A percentile compares a stretch with the other conserved stretches of the same genome.
Conservation (phyloP, 305 asterid species). For the Coffea humblotiana region DNA sequence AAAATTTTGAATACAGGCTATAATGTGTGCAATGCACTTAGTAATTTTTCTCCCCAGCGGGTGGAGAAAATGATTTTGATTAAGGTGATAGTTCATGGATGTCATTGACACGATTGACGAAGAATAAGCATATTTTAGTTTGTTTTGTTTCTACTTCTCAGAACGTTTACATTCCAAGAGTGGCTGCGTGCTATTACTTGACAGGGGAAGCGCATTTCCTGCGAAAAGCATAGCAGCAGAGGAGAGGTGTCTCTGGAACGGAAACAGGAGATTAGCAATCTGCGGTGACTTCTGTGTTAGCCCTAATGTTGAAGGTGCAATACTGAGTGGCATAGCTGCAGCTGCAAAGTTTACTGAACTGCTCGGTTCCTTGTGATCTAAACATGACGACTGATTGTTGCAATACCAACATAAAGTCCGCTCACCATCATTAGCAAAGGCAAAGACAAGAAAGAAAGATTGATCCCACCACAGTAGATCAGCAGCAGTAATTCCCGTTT, state of each 20-base stretch:
- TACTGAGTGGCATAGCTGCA: conserved; percentile 73
- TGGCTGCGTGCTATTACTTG: conserved; percentile 9
- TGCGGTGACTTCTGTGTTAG: conserved; percentile 78
- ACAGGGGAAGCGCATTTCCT: conserved; percentile 90
- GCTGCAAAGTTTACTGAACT: conserved; percentile 54
- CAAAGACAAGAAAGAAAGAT: no score
- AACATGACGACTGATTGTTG: neutral
- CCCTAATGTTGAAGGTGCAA: conserved; percentile 85
- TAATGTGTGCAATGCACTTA: no score
- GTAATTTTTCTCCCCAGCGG: no score
- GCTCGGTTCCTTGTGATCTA: conserved; percentile 25
- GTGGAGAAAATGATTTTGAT: neutral
- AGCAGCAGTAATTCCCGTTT: neutral
- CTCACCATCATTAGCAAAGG: neutral
- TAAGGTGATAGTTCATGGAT: no score
- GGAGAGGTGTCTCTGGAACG: conserved; percentile 73
- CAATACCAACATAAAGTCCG: neutral
- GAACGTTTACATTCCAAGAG: neutral
- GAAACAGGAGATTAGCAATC: conserved; percentile 55
- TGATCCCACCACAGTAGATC: no score
- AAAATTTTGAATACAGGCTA: no score
- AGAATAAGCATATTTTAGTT: no score
- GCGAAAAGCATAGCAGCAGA: conserved; percentile 51
- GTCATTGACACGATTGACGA: neutral
- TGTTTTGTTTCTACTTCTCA: neutral